Percentiles rank a stretch among this genome's conserved stretches.
phyloP scores from a whole-genome alignment of 805 yeast species.

The Candida endomychidarum region DNA sequence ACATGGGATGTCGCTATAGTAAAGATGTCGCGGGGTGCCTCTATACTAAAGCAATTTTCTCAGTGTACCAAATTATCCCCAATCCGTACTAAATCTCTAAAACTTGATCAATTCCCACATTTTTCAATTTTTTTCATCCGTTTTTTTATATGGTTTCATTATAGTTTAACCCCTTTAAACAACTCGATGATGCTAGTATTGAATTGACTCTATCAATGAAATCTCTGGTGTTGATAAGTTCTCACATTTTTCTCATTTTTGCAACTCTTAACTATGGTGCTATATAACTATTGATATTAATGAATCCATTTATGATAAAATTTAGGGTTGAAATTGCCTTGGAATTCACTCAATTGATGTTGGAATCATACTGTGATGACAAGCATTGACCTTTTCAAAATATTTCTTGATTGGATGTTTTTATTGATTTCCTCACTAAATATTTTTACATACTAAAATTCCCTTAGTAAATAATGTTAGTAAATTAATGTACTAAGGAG shows the following conservation, averaged over 20 bases:
- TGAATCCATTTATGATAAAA: not conserved
- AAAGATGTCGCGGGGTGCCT: slow-evolving; percentile 2
- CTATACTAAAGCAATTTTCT: slow-evolving; percentile 1
- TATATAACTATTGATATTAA: not conserved
- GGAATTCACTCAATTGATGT: not conserved
- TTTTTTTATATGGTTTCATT: not conserved
- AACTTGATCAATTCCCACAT: slow-evolving; percentile 11
- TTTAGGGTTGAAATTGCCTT: not conserved
- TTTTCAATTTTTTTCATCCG: slow-evolving; percentile 6
- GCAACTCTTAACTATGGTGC: slow-evolving; percentile 7
- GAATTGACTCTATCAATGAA: not conserved
- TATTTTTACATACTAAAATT: slow-evolving; percentile 1
- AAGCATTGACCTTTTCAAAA: not conserved
- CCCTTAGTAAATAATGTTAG: slow-evolving; percentile 7
- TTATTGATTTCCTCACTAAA: slow-evolving; percentile 7
- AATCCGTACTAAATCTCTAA: slow-evolving; percentile 7
- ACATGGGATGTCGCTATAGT: not conserved
- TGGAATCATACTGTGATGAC: not conserved
- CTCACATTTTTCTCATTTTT: slow-evolving; percentile 8
- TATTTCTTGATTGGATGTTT: not conserved
- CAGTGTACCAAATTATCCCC: slow-evolving; percentile 1
- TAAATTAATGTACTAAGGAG: slow-evolving; percentile 7
- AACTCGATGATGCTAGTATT: no score
- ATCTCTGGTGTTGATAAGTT: not conserved
- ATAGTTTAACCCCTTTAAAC: no score